Evolutionary conservation across 2,329 filamentous ascomycete genomes (phyloP), one percentile per base, ranked within the genome.

Genomic region (Cytospora schulzeri): DNA sequence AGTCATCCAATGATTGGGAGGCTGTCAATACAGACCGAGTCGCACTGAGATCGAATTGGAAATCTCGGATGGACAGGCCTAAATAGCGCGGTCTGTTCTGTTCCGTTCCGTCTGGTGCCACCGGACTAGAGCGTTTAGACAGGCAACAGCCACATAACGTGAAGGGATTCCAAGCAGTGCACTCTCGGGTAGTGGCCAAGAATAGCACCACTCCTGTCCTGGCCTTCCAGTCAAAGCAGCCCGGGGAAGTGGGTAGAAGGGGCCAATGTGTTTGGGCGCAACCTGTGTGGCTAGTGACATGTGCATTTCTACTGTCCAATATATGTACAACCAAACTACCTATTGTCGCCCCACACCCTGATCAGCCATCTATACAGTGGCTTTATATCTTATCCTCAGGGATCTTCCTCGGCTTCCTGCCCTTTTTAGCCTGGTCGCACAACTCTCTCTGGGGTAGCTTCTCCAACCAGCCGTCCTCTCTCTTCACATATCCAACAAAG

Each of bases 401-500:
- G 69, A 88, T 79, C 70, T 85, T 83, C 75, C 85, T 81, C 74
- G 78, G 81, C 61, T 77, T 77, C 68, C 86, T 76, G 1, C 77
- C 76, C 69, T 89, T 86, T 73, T 86, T 81, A 51, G 92, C 93
- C 69, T 80, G 76, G 71, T 86, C 85, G 78, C 93, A 97, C 70
- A 97, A 78, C 75, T 83, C 78, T 73, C 84, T 84, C 72, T 80
- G 80, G 6, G 86, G 85, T 77, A 82, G 79, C 70, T 85, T 86
- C 72, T 89, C 83, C 73, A 88, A 81, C 80, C 88, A 89, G 26
- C 77, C 81, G 28, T 79, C 80, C 65, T 85, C 83, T 66, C 86
- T 81, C 75, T 86, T 83, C 17, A 98, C 85, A 74, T 83, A 85
- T 4, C 95, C 95, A 5, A 96, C 91, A 77, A 86, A 85, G 67